phyloP scores from a whole-genome alignment of 2,329 filamentous ascomycete genomes.

The Talaromyces sp. region DNA sequence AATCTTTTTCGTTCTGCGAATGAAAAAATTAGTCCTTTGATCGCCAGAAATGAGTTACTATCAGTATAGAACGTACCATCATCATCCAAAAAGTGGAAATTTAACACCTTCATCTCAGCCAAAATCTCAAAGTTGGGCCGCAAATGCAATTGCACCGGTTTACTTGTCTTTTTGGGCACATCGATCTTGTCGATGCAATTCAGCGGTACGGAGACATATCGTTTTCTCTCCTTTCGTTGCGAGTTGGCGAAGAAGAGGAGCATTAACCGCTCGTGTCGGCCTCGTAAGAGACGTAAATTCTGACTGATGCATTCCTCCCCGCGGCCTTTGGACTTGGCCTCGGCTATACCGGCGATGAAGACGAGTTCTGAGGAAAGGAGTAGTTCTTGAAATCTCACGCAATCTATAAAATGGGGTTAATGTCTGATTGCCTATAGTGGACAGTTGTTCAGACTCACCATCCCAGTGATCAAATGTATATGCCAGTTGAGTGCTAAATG shows the following conservation, averaged over 20 bases:
- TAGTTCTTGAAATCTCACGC: constrained; percentile 38
- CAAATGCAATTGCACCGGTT: constrained; percentile 33
- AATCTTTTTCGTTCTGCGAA: constrained; percentile 28
- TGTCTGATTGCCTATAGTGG: neutral
- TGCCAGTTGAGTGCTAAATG: constrained; percentile 38
- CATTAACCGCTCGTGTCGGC: constrained; percentile 30
- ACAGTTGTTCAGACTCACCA: constrained; percentile 21
- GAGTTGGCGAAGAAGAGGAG: constrained; percentile 41
- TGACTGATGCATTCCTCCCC: constrained; percentile 44
- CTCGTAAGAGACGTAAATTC: constrained; percentile 37
- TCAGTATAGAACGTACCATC: constrained; percentile 25
- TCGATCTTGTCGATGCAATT: constrained; percentile 36
- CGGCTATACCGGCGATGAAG: constrained; percentile 39
- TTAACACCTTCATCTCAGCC: constrained; percentile 34
- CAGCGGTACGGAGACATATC: constrained; percentile 39
- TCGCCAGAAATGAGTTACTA: neutral
- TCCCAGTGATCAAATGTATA: constrained; percentile 41
- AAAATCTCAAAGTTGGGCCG: constrained; percentile 39
- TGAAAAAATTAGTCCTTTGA: neutral
- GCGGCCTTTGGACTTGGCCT: constrained; percentile 41
- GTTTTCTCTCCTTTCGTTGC: constrained; percentile 36
- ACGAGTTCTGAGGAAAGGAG: constrained; percentile 35
- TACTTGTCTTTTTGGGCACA: constrained; percentile 35
- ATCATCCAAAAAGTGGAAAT: constrained; percentile 37
- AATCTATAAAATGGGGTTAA: constrained; percentile 25